Base-by-base conservation (phyloP, 345 rosid species). In the Excoecaria agallocha region DNA sequence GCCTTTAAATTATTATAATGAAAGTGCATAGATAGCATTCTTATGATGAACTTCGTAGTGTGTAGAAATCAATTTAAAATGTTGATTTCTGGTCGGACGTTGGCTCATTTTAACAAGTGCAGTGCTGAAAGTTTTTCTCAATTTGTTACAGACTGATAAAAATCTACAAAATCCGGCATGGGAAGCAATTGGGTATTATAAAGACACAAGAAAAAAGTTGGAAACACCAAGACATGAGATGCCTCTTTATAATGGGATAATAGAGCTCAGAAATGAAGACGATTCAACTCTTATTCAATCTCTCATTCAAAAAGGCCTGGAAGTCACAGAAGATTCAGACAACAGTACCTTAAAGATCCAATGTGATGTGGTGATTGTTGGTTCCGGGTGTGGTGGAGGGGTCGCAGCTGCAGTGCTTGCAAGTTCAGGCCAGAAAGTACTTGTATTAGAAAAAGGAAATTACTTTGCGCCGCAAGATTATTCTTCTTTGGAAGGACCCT, bases 371-470 rank as follows among this genome's bases (percentile, higher is more conserved):
- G 88, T 85, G 35, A 77, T 90, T 10, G 73, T 90, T 13, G 94
- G 92, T 35, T 86, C 92, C 9, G 90, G 92, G 58, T 86, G 92
- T 9, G 92, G 94, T 11, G 92, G 92, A 72, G 94, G 88, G 8
- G 90, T 88, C 70, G 92, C 94, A 59, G 94, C 92, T n/a, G 87
- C 88, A 38, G 77, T 80, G 72, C 90, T 90, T 48, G 94, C 92
- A 62, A 84, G 76, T 49, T 84, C 89, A 2, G 94, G 94, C 22
- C 86, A 71, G 30, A 90, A 73, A 38, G 92, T 88, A 20, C 51
- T 90, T 25, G 88, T 90, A 68, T 74, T 90, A 19, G 94, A 90
- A 81, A 90, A 90, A 82, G 92, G 89, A 25, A 90, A 88, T 82
- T 90, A 90, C 76, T 90, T 85, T 54, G 86, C 70, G 0, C 63